Percentiles rank a stretch among this genome's conserved stretches.
Evolutionary conservation across 345 rosid species (phyloP).

Genomic region (Salix viminalis): DNA sequence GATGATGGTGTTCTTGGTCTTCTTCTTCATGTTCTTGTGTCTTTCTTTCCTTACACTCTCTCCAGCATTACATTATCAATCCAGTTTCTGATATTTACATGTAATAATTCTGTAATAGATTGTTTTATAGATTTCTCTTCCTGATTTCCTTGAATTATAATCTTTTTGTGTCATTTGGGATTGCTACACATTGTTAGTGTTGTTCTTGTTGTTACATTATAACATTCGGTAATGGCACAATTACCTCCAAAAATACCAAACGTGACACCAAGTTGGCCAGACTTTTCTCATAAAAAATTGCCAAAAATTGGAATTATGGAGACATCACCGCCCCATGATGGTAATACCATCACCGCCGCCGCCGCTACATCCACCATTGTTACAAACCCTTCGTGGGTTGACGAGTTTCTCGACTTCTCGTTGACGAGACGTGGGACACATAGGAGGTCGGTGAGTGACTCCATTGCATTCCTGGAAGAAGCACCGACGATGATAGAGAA

Average conservation of each 20-base stretch:
- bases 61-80: background rate
- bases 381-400: constrained; percentile 25
- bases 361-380: background rate
- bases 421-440: constrained; percentile 27
- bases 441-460: constrained; percentile 32
- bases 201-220: background rate
- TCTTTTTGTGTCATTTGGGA: background rate
- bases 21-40: background rate
- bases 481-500: constrained; percentile 21
- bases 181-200: background rate
- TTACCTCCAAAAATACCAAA: constrained; percentile 91
- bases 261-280: constrained; percentile 69
- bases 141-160: background rate
- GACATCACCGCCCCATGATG: constrained; percentile 7
- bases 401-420: constrained; percentile 36
- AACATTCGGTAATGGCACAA: constrained; percentile 55
- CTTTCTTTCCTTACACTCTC: background rate
- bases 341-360: constrained; percentile 11
- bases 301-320: constrained; percentile 17
- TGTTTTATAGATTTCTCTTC: background rate
- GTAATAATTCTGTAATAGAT: background rate
- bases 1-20: background rate
- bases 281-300: constrained; percentile 46
- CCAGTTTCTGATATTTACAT: background rate
- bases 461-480: constrained; percentile 29